Conservation (phyloP, 345 rosid species). For the Gossypioides kirkii region DNA sequence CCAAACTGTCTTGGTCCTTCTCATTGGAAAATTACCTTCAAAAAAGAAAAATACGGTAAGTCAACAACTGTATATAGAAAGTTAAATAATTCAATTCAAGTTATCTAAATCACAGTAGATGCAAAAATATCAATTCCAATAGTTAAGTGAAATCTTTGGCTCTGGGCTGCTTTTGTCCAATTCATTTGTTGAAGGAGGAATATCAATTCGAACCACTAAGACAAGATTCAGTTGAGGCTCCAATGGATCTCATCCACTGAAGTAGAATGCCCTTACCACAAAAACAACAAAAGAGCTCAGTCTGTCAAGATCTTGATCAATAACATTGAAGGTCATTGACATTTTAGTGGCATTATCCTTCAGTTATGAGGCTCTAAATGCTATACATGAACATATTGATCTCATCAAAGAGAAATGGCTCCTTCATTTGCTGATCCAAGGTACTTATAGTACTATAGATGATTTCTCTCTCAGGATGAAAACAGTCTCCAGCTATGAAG, state of each 20-base stretch:
- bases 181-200: neutral
- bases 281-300: neutral
- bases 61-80: neutral
- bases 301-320: neutral
- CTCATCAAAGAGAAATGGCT: slow-evolving; percentile 30
- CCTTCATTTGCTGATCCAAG: slow-evolving; percentile 57
- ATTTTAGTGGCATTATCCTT: neutral
- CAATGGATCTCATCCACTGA: neutral
- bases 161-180: neutral
- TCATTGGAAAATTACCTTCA: neutral
- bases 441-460: slow-evolving; percentile 36
- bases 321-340: neutral
- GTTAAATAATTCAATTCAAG: neutral
- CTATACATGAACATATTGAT: slow-evolving; percentile 7
- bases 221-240: neutral
- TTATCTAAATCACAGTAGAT: neutral
- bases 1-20: neutral
- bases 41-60: neutral
- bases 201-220: neutral
- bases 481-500: slow-evolving; percentile 70
- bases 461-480: slow-evolving; percentile 50
- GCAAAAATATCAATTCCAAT: neutral
- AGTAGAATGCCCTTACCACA: neutral
- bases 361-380: slow-evolving; percentile 6
- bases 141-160: neutral